Percentiles rank a stretch among this genome's conserved stretches.
phyloP scores from a whole-genome alignment of 2,329 filamentous ascomycete genomes.

The Catunica adiposa region DNA sequence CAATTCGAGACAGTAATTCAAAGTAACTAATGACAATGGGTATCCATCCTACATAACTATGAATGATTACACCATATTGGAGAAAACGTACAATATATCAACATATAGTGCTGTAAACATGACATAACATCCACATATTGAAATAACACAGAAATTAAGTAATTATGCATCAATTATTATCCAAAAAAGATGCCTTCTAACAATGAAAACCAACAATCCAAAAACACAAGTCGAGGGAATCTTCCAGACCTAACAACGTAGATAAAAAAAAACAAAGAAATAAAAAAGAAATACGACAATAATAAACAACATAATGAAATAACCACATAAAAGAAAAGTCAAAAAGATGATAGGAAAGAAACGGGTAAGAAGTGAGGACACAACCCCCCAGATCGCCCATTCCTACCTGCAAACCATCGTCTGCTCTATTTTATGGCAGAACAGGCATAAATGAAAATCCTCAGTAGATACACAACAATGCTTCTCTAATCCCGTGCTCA shows the following conservation, averaged over 20 bases:
- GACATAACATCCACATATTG: too few relatives aligned
- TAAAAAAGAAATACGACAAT: neutral
- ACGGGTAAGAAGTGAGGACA: neutral
- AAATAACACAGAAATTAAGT: neutral
- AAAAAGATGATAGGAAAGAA: neutral
- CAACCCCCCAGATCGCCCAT: neutral
- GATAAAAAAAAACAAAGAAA: neutral
- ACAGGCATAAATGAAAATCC: too few relatives aligned
- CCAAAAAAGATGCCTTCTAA: neutral
- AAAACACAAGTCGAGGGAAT: slow-evolving; percentile 1
- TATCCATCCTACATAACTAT: too few relatives aligned
- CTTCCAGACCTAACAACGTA: neutral
- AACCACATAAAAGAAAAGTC: neutral
- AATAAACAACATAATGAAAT: neutral
- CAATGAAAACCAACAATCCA: neutral
- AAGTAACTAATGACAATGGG: too few relatives aligned
- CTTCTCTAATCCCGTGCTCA: too few relatives aligned
- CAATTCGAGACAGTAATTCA: too few relatives aligned
- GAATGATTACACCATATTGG: too few relatives aligned
- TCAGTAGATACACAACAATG: too few relatives aligned
- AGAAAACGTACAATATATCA: too few relatives aligned
- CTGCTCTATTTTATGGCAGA: too few relatives aligned
- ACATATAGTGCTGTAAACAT: too few relatives aligned
- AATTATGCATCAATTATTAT: neutral
- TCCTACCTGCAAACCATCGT: too few relatives aligned